Conservation (phyloP, 768 basidiomycete species). For the Mycena maculata region DNA sequence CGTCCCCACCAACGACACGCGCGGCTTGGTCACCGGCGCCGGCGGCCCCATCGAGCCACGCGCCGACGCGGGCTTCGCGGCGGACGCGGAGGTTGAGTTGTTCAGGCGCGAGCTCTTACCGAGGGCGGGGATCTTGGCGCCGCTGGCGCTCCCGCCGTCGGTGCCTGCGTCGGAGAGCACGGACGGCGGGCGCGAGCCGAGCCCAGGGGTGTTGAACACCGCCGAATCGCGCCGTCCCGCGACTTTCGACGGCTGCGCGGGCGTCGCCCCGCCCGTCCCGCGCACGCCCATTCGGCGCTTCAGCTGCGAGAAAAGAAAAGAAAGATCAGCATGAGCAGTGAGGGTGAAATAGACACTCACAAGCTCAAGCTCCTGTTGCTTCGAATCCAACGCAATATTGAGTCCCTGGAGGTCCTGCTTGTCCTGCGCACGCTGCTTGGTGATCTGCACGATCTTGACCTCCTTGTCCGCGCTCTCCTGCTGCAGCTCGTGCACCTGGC, state of each 20-base stretch:
- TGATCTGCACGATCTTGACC: slow-evolving; percentile 78
- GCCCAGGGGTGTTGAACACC: slow-evolving; percentile 64
- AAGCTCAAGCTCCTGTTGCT: slow-evolving; percentile 93
- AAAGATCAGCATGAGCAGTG: background rate
- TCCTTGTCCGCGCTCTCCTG: slow-evolving; percentile 89
- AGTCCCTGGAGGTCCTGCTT: slow-evolving; percentile 86
- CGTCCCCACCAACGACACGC: slow-evolving; percentile 50
- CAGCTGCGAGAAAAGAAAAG: slow-evolving; percentile 51
- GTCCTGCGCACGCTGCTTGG: slow-evolving; percentile 72
- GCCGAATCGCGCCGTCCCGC: slow-evolving; percentile 65
- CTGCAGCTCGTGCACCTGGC: slow-evolving; percentile 76
- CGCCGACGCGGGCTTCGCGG: slow-evolving; percentile 37
- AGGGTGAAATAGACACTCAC: slow-evolving; percentile 56
- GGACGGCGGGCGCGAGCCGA: slow-evolving; percentile 64
- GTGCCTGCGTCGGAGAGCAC: slow-evolving; percentile 64
- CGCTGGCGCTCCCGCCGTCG: slow-evolving; percentile 49
- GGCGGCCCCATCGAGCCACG: slow-evolving; percentile 68
- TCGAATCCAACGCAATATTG: slow-evolving; percentile 92
- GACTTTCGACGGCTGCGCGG: slow-evolving; percentile 58
- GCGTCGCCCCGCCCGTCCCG: slow-evolving; percentile 66
- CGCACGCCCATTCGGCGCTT: slow-evolving; percentile 72
- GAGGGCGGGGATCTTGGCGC: slow-evolving; percentile 54
- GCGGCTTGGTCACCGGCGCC: slow-evolving; percentile 45
- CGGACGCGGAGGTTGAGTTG: slow-evolving; percentile 38
- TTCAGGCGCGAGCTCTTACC: slow-evolving; percentile 65